Evolutionary conservation across 192 early-diverging fungal genomes (phyloP).

Genomic region (Coemansia sp.): DNA sequence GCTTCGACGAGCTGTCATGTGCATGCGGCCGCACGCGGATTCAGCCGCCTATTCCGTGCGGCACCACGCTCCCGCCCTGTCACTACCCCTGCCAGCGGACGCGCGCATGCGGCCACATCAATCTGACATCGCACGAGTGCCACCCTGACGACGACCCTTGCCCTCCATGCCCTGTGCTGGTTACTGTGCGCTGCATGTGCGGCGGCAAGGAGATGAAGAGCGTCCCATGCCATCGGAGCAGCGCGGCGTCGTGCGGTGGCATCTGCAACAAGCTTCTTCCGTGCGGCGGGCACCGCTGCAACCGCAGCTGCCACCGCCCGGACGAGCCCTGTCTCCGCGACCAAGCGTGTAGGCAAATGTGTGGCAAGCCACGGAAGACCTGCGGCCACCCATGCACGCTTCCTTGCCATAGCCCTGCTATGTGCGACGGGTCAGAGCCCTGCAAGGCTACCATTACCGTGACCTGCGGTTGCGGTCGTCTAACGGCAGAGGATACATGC

Average conservation of each 20-base stretch:
- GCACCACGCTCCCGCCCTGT: constrained; percentile 75
- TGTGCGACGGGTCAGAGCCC: constrained; percentile 75
- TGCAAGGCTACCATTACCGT: constrained; percentile 65
- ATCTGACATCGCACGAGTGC: constrained; percentile 75
- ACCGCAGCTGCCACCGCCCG: constrained; percentile 80
- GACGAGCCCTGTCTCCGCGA: constrained; percentile 65
- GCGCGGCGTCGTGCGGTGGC: constrained; percentile 61
- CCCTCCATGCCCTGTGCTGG: constrained; percentile 88
- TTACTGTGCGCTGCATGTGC: constrained; percentile 73
- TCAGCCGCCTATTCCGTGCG: constrained; percentile 87
- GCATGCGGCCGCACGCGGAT: constrained; percentile 81
- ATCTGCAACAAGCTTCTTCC: constrained; percentile 62
- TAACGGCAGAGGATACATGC: constrained; percentile 65
- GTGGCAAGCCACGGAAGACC: constrained; percentile 71
- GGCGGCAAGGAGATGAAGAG: constrained; percentile 76
- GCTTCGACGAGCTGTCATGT: constrained; percentile 84
- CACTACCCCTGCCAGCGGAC: constrained; percentile 69
- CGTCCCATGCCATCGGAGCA: constrained; percentile 78
- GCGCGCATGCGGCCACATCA: constrained; percentile 78
- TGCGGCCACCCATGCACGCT: constrained; percentile 84
- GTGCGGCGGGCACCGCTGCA: constrained; percentile 79
- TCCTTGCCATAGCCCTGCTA: constrained; percentile 74
- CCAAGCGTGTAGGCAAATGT: constrained; percentile 69
- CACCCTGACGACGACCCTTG: constrained; percentile 86
- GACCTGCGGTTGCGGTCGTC: constrained; percentile 78